These are phyloP conservation scores for Metschnikowia cerradonensis DNA, from an alignment of 805 yeast species.

Conservation along the genomic window DNA sequence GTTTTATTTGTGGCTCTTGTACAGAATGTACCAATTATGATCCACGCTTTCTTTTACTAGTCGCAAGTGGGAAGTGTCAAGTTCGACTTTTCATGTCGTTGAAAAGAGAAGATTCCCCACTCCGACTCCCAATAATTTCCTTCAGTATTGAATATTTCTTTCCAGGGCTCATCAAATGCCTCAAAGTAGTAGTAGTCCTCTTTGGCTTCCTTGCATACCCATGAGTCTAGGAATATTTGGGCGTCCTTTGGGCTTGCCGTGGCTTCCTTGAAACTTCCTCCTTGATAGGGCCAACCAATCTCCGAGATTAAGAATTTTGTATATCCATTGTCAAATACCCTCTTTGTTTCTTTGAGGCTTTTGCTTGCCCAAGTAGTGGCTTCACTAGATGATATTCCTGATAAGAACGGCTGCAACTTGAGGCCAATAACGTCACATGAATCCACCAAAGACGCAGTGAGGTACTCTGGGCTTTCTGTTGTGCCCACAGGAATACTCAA, in stretches of 20 bases:
- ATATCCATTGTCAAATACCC: constrained; percentile 20
- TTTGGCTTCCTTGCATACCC: constrained; percentile 44
- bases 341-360: constrained; percentile 23
- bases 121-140: constrained; percentile 60
- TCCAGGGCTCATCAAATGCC: constrained; percentile 76
- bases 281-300: constrained; percentile 70
- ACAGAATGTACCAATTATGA: constrained; percentile 30
- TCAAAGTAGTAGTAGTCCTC: constrained; percentile 58
- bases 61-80: background rate
- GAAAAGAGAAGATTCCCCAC: constrained; percentile 56
- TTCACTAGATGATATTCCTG: constrained; percentile 46
- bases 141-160: constrained; percentile 45
- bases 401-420: constrained; percentile 65
- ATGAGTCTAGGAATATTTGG: constrained; percentile 47
- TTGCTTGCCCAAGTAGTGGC: constrained; percentile 51
- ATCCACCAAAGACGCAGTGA: constrained; percentile 36
- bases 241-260: constrained; percentile 43
- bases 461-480: constrained; percentile 51
- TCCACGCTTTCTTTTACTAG: background rate
- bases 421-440: constrained; percentile 57
- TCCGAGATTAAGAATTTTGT: constrained; percentile 49
- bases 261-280: constrained; percentile 47
- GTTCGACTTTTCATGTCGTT: constrained; percentile 1
- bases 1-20: constrained; percentile 82
- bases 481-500: constrained; percentile 55